Conservation (phyloP, 768 basidiomycete genomes). For the Tulasnella sp. region DNA sequence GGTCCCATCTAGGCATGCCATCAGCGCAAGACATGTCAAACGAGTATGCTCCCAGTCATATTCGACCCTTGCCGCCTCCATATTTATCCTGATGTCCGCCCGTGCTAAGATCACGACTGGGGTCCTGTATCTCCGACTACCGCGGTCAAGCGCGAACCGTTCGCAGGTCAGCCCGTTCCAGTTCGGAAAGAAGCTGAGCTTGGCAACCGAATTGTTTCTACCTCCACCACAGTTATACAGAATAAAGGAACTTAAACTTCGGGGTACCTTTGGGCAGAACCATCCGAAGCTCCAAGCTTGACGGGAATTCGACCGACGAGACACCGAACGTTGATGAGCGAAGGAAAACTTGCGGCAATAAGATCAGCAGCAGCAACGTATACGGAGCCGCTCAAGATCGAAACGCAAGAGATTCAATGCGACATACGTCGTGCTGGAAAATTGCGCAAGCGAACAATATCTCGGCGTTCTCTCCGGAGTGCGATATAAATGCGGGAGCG, state of each 20-base stretch:
- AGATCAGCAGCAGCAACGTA: neutral
- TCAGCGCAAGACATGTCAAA: neutral
- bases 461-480: neutral
- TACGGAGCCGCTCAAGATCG: neutral
- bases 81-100: neutral
- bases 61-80: neutral
- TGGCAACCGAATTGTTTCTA: neutral
- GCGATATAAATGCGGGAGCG: neutral
- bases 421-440: neutral
- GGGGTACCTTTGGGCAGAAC: slow-evolving; percentile 13
- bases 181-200: neutral
- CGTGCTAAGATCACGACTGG: neutral
- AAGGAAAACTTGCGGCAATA: neutral
- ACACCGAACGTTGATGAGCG: slow-evolving; percentile 6
- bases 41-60: neutral
- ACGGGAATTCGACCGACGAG: slow-evolving; percentile 6
- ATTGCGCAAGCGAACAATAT: neutral
- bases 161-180: neutral
- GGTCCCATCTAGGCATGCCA: neutral
- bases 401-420: neutral
- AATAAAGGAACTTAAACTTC: neutral
- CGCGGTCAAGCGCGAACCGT: neutral
- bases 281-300: neutral
- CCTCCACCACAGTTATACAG: neutral
- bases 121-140: neutral